Conservation (phyloP, 108 stramenopile genomes). For the Schizochytrium sp. region DNA sequence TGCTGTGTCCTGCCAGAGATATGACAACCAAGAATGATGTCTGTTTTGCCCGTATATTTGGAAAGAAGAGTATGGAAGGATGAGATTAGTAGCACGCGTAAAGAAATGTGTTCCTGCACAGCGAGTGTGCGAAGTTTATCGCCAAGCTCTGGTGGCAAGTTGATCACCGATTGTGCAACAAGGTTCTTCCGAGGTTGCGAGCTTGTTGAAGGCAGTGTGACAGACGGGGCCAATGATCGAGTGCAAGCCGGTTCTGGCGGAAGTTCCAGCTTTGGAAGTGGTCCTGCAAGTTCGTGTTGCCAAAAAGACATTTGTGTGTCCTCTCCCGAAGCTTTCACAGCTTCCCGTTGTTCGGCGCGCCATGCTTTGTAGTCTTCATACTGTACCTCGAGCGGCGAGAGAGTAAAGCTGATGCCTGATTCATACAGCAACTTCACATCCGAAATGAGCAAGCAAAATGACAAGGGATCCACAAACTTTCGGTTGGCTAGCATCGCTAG, state of each 20-base stretch:
- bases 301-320: slow-evolving; percentile 4
- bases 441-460: slow-evolving; percentile 32
- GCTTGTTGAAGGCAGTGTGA: background rate
- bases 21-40: slow-evolving; percentile 43
- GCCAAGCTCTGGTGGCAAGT: background rate
- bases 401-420: background rate
- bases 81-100: background rate
- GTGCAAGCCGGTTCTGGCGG: background rate
- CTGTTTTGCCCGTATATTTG: slow-evolving; percentile 10
- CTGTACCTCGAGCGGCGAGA: slow-evolving; percentile 48
- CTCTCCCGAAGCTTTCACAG: background rate
- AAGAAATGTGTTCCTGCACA: background rate
- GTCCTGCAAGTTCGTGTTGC: background rate
- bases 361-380: slow-evolving; percentile 45
- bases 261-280: slow-evolving; percentile 46
- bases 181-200: background rate
- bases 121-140: slow-evolving; percentile 11
- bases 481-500: slow-evolving; percentile 24
- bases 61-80: background rate
- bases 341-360: background rate
- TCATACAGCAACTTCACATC: slow-evolving; percentile 57
- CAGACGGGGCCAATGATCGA: background rate
- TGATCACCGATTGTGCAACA: background rate
- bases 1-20: slow-evolving; percentile 18
- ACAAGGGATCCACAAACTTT: background rate